These are phyloP conservation scores for Alectoria sarmentosa DNA, from an alignment of 495 filamentous ascomycete species.

Conservation along the genomic window DNA sequence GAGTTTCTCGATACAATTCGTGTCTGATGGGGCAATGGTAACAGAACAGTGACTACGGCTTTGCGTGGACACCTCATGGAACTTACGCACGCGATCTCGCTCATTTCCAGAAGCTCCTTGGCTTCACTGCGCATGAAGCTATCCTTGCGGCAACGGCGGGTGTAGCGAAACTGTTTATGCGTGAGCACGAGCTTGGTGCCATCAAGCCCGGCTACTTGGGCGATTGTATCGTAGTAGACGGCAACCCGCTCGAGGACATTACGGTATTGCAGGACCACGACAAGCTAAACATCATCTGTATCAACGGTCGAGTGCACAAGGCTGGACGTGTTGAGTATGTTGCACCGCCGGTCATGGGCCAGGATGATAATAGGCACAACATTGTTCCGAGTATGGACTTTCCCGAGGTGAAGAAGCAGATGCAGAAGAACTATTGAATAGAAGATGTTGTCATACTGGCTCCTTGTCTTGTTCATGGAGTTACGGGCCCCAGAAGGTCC, in stretches of 20 bases:
- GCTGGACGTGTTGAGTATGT: no score
- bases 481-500: no score
- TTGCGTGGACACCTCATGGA: slow-evolving; percentile 47
- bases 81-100: slow-evolving; percentile 46
- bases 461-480: no score
- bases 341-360: no score
- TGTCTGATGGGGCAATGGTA: no score
- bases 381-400: no score
- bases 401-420: no score
- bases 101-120: slow-evolving; percentile 46
- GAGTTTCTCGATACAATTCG: no score
- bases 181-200: neutral
- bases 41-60: slow-evolving; percentile 43
- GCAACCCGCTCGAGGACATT: neutral
- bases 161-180: neutral
- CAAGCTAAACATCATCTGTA: neutral
- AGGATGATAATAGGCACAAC: no score
- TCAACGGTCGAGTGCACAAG: neutral
- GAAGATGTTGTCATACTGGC: no score
- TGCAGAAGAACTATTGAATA: no score
- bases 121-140: slow-evolving; percentile 3
- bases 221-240: neutral
- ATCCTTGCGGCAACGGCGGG: neutral
- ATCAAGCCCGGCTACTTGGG: neutral
- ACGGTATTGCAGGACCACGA: neutral